A percentile compares a stretch with the other conserved stretches of the same genome.
phyloP scores from a whole-genome alignment of 176 grass and related monocot genomes.

The Hordeum marinum region DNA sequence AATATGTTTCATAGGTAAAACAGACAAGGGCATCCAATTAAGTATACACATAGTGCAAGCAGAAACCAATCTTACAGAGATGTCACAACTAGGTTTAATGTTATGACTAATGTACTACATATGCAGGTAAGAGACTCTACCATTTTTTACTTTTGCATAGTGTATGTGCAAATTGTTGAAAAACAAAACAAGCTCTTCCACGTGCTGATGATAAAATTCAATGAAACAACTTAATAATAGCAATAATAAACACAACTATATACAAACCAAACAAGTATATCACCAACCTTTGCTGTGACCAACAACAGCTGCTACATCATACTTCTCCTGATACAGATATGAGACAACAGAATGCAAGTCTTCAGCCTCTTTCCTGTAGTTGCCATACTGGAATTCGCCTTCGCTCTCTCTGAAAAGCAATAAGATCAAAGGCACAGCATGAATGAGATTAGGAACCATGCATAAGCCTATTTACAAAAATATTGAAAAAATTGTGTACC shows the following conservation, averaged over 20 bases:
- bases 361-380: slow-evolving; percentile 64
- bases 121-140: neutral
- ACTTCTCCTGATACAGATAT: slow-evolving; percentile 48
- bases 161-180: neutral
- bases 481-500: neutral
- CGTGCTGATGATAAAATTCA: neutral
- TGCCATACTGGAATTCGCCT: slow-evolving; percentile 68
- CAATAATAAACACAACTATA: neutral
- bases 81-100: neutral
- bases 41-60: neutral
- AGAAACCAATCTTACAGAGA: neutral
- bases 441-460: neutral
- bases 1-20: neutral
- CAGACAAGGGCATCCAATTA: neutral
- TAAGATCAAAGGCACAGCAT: neutral
- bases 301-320: slow-evolving; percentile 57
- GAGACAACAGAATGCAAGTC: slow-evolving; percentile 56
- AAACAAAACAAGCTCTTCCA: neutral
- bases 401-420: slow-evolving; percentile 61
- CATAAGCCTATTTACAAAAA: neutral
- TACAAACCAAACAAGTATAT: neutral
- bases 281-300: slow-evolving; percentile 80
- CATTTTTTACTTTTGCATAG: neutral
- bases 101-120: neutral
- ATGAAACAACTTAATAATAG: neutral